phyloP scores from a whole-genome alignment of 2,329 filamentous ascomycete species.

The Rachicladosporium sp. region DNA sequence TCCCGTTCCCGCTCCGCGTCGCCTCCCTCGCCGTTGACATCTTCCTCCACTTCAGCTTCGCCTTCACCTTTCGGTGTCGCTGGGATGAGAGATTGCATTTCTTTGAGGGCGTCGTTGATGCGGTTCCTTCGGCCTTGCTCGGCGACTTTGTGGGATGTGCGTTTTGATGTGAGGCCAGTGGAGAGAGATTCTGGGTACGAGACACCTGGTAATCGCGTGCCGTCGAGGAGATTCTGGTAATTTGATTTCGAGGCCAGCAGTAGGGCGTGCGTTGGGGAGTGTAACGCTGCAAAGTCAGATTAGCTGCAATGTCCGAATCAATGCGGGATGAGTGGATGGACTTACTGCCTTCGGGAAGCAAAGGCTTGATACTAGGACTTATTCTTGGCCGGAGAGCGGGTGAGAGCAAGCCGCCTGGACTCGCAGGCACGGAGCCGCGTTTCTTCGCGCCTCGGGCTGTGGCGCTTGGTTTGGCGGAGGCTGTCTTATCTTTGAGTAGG shows the following conservation, averaged over 20 bases:
- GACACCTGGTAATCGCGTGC: constrained; percentile 78
- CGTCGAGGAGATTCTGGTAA: constrained; percentile 93
- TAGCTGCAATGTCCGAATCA: no score
- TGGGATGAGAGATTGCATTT: constrained; percentile 82
- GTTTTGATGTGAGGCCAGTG: constrained; percentile 88
- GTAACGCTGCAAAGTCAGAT: constrained; percentile 16
- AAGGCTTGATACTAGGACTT: constrained; percentile 85
- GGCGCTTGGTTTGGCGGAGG: constrained; percentile 33
- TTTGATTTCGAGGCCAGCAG: constrained; percentile 91
- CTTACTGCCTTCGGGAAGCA: constrained; percentile 60
- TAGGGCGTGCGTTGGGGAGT: constrained; percentile 51
- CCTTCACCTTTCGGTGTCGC: constrained; percentile 29
- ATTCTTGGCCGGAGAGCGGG: constrained; percentile 81
- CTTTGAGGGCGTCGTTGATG: constrained; percentile 84
- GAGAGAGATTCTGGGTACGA: constrained; percentile 67
- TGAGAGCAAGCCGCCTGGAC: constrained; percentile 63
- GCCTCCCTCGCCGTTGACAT: constrained; percentile 27
- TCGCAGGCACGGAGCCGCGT: constrained; percentile 43
- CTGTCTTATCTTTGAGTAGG: constrained; percentile 16
- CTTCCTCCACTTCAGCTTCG: constrained; percentile 16
- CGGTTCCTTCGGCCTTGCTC: constrained; percentile 91
- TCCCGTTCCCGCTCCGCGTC: constrained; percentile 33
- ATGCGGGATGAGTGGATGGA: constrained; percentile 6
- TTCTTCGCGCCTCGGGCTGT: constrained; percentile 40
- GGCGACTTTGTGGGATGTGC: constrained; percentile 96